Evolutionary conservation across 2,329 filamentous ascomycete species (phyloP), one percentile per base, ranked within the genome.

Genomic region (Cladosporium sp.): DNA sequence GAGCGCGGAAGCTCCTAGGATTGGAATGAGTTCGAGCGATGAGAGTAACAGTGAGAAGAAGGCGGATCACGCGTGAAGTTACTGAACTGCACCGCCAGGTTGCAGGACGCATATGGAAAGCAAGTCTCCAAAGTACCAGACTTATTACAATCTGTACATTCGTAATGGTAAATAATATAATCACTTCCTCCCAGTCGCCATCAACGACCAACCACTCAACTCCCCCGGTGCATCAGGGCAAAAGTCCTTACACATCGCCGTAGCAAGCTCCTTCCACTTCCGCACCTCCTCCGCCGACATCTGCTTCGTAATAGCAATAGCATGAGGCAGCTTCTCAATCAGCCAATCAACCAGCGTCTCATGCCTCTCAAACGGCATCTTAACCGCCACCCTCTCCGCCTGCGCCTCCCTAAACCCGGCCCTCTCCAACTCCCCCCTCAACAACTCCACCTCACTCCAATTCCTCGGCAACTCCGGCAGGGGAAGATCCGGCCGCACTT

Each of bases 401-500:
- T 54, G 50, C 11, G 62, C 55, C n/a, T 65, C 58, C 35, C 46
- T 43, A 40, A 66, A 66, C 2, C 60, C 60, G 13, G 63, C 63
- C 19, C 53, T 53, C 42, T 61, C 51, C 16, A 67, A 40, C 53
- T 64, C 57, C 1, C 38, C 51, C 15, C 50, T 43, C 6, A 66
- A 22, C 7, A 49, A 59, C 1, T 42, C 47, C 0, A 38, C 52
- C 18, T 35, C 53, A 2, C n/a, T 48, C 64, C 64, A 67, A 30
- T 55, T 55, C 25, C 49, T 43, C 8, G 59, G 59, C 7, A 67
- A 43, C 25, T 52, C 36, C 5, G 55, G 54, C 18, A 60, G 11
- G 19, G 47, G 25, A 25, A 55, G 57, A 20, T 59, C 57, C 2
- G 60, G 52, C 8, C 55, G 51, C 4, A 63, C 47, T 9, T 55